Conservation (phyloP, 495 filamentous ascomycete species). For the Annulohypoxylon moriforme region DNA sequence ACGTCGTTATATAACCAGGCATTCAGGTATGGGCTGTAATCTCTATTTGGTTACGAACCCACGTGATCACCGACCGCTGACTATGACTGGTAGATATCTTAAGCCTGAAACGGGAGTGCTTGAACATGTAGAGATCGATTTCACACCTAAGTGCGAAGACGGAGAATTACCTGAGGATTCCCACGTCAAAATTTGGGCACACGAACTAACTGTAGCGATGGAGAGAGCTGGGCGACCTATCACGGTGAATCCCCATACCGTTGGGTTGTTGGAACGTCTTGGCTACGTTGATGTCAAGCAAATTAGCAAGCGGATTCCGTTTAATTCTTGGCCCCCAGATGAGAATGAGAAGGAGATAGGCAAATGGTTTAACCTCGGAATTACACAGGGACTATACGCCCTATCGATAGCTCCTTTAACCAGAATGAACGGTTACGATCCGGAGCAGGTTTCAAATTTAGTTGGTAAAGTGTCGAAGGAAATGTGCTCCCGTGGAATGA, state of each 20-base stretch:
- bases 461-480: conserved; percentile 72
- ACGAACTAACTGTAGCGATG: conserved; percentile 76
- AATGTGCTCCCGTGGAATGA: conserved; percentile 75
- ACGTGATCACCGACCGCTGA: conserved; percentile 33
- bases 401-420: conserved; percentile 80
- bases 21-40: conserved; percentile 64
- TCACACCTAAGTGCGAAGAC: conserved; percentile 81
- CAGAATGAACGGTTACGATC: conserved; percentile 70
- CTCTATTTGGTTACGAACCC: background rate
- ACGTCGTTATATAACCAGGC: conserved; percentile 75
- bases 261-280: conserved; percentile 70
- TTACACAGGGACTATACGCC: conserved; percentile 77
- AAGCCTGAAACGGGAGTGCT: conserved; percentile 79
- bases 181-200: conserved; percentile 72
- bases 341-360: conserved; percentile 75
- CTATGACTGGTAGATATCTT: conserved; percentile 68
- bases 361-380: conserved; percentile 85
- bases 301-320: conserved; percentile 74
- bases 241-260: conserved; percentile 71
- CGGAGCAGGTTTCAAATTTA: conserved; percentile 73
- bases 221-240: conserved; percentile 71
- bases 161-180: conserved; percentile 62
- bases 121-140: conserved; percentile 95
- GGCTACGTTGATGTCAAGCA: conserved; percentile 90
- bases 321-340: conserved; percentile 83